Base-by-base conservation (phyloP, 2,329 filamentous ascomycete species). In the Cladosporium cucumerinum region DNA sequence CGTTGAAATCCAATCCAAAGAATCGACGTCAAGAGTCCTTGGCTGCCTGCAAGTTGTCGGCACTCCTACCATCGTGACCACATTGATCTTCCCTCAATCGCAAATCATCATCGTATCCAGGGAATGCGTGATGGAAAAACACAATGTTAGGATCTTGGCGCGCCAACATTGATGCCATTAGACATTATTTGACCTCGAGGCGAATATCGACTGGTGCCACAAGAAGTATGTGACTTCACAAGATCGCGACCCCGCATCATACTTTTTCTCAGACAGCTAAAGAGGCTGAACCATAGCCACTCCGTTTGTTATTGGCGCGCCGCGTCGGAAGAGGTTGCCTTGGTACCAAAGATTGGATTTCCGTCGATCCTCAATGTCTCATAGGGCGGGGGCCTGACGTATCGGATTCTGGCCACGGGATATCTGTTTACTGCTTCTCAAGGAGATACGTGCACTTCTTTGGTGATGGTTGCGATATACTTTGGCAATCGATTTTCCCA, bases 301-400 rank as follows among this genome's bases (percentile, higher is more conserved):
- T 58, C 36, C 46, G 23, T 46, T 23, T 3, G 3, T 2, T 2
- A 48, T 60, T 49, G 57, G 57, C 59, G 25, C 32, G 58, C 58
- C 43, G 48, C 59, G 60, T 51, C 60, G 49, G 21, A 55, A n/a
- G 49, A 36, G 18, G 36, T 46, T 62, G 32, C 60, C 46, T 58
- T 46, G 39, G n/a, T 46, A 46, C 8, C 39, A 46, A 12, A 46
- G 8, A 21, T 21, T 46, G n/a, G 11, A 21, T 46, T 46, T 5
- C 39, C 5, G 39, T 11, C 39, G 39, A 46, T 46, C 39, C 23
- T 46, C 12, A 8, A 46, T 46, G 39, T 46, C 39, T 46, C 39
- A 46, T 12, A 46, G 39, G 39, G 39, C 39, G n/a, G 8, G 39
- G 11, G 12, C 32, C n/a, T 46, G 39, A 46, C n/a, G n/a, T 46